phyloP scores from a whole-genome alignment of 2,329 filamentous ascomycete genomes.

The Penicillium sp. region DNA sequence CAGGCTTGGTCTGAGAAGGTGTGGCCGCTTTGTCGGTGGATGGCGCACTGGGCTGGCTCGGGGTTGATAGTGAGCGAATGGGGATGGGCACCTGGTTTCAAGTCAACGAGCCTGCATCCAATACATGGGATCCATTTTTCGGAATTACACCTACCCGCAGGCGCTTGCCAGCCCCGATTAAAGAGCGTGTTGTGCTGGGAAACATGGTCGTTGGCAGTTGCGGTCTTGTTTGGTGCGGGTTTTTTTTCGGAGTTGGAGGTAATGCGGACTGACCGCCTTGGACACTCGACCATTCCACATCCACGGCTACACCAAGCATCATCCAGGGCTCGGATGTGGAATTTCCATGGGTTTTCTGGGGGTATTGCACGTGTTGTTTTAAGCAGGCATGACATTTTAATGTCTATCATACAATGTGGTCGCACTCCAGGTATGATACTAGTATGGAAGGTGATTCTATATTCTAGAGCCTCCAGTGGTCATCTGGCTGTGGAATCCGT shows the following conservation, averaged over 20 bases:
- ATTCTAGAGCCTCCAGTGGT: too few species aligned
- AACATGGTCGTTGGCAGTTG: conserved; percentile 27
- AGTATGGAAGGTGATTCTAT: too few species aligned
- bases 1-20: conserved; percentile 10
- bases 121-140: neutral
- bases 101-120: neutral
- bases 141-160: conserved; percentile 22
- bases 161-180: conserved; percentile 23
- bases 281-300: neutral
- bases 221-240: conserved; percentile 18
- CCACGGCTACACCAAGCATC: neutral
- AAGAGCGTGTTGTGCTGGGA: conserved; percentile 25
- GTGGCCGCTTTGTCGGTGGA: conserved; percentile 13
- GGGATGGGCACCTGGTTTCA: conserved; percentile 17
- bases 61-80: conserved; percentile 26
- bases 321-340: neutral
- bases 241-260: conserved; percentile 24
- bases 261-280: conserved; percentile 19
- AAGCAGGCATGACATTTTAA: neutral
- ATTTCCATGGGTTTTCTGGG: neutral
- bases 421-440: too few species aligned
- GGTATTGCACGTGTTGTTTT: neutral
- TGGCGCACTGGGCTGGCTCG: conserved; percentile 21
- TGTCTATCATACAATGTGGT: too few species aligned
- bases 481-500: too few species aligned